Percentiles rank a stretch among this genome's conserved stretches.
Evolutionary conservation across 192 early-diverging fungal genomes (phyloP).

Genomic region (Entrophospora sp.): DNA sequence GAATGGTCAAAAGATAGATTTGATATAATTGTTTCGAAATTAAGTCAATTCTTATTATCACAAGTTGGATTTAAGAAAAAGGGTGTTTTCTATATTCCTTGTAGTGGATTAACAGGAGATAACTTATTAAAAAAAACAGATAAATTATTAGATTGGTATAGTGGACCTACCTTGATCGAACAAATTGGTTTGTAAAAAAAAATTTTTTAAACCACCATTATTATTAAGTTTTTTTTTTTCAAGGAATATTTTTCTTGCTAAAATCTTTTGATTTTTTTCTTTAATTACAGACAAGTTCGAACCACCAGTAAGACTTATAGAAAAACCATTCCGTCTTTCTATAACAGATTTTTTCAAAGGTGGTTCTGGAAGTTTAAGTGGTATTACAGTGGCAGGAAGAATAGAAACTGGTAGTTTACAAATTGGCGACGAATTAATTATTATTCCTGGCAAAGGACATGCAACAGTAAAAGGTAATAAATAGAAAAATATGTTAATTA

Average conservation of each 20-base stretch:
- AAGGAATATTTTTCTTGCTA: conserved; percentile 13
- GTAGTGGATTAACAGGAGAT: conserved; percentile 83
- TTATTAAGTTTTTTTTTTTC: not conserved
- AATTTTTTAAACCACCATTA: no score
- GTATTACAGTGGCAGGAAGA: conserved; percentile 76
- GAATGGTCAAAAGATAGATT: conserved; percentile 77
- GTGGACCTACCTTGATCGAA: conserved; percentile 69
- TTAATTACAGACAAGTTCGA: conserved; percentile 60
- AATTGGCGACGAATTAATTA: conserved; percentile 69
- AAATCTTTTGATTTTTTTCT: not conserved
- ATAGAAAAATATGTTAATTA: not conserved
- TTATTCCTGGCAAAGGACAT: conserved; percentile 72
- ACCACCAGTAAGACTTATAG: conserved; percentile 64
- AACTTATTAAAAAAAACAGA: conserved; percentile 58
- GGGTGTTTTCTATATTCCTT: conserved; percentile 78
- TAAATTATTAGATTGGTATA: conserved; percentile 60
- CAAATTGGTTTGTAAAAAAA: conserved; percentile 51
- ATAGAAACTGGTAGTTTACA: conserved; percentile 86
- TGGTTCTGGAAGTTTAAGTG: conserved; percentile 58
- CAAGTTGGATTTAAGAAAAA: conserved; percentile 73
- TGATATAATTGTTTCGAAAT: conserved; percentile 59
- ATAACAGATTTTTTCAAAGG: conserved; percentile 90
- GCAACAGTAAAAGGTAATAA: conserved; percentile 66
- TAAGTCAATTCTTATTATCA: conserved; percentile 61
- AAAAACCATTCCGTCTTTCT: conserved; percentile 76